Evolutionary conservation across 2,329 filamentous ascomycete genomes (phyloP).

Genomic region (Tolypocladium inflatum): DNA sequence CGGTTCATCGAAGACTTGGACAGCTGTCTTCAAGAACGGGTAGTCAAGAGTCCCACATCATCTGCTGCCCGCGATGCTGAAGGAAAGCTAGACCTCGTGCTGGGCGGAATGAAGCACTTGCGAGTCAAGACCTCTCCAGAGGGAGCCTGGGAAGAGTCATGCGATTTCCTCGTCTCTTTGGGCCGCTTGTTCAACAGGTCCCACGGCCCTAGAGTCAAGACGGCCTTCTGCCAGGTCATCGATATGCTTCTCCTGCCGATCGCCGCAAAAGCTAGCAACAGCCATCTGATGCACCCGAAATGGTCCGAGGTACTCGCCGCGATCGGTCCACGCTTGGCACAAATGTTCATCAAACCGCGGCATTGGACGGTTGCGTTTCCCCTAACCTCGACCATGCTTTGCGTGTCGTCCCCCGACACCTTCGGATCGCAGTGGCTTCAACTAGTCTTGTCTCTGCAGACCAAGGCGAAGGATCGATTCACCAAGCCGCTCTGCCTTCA

Average conservation of each 20-base stretch:
- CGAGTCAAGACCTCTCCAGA: slow-evolving; percentile 65
- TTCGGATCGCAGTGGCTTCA: slow-evolving; percentile 84
- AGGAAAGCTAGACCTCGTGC: slow-evolving; percentile 73
- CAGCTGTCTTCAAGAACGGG: slow-evolving; percentile 64
- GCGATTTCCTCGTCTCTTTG: slow-evolving; percentile 76
- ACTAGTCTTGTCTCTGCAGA: slow-evolving; percentile 65
- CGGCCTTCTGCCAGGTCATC: slow-evolving; percentile 87
- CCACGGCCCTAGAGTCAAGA: slow-evolving; percentile 84
- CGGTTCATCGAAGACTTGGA: slow-evolving; percentile 78
- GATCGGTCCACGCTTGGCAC: slow-evolving; percentile 67
- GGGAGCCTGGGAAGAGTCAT: slow-evolving; percentile 74
- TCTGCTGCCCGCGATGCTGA: slow-evolving; percentile 58
- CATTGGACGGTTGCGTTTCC: slow-evolving; percentile 90
- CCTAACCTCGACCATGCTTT: slow-evolving; percentile 76
- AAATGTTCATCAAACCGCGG: slow-evolving; percentile 83
- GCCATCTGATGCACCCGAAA: slow-evolving; percentile 68
- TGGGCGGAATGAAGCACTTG: slow-evolving; percentile 86
- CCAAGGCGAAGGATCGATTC: slow-evolving; percentile 74
- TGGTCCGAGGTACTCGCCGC: slow-evolving; percentile 81
- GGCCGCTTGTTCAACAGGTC: slow-evolving; percentile 75
- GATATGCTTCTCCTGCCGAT: slow-evolving; percentile 81
- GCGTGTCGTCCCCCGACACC: slow-evolving; percentile 74
- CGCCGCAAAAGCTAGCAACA: slow-evolving; percentile 66
- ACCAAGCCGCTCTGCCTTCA: slow-evolving; percentile 75
- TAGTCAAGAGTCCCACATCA: slow-evolving; percentile 54